A percentile compares a stretch with the other conserved stretches of the same genome.
These are phyloP conservation scores for Clavariopsis aquatica DNA, from an alignment of 495 filamentous ascomycete species.

Conservation along the genomic window DNA sequence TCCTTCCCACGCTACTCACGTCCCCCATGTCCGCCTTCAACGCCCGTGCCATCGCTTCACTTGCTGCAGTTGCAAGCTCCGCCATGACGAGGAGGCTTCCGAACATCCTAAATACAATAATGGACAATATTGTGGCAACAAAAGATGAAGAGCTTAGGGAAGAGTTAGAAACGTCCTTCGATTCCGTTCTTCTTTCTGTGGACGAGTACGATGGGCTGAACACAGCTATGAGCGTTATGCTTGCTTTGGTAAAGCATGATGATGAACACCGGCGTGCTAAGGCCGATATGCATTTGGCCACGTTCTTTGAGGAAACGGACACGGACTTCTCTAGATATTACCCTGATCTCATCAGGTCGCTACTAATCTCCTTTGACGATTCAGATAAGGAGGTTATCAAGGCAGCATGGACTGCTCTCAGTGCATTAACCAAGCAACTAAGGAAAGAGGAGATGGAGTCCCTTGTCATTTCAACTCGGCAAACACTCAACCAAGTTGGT, in stretches of 20 bases:
- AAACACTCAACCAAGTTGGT: constrained; percentile 81
- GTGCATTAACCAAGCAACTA: constrained; percentile 79
- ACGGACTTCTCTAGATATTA: constrained; percentile 93
- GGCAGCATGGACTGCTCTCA: constrained; percentile 87
- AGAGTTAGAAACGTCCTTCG: constrained; percentile 78
- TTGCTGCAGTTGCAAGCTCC: constrained; percentile 83
- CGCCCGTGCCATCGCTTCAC: constrained; percentile 84
- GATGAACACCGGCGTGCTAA: constrained; percentile 80
- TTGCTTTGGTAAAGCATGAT: constrained; percentile 84
- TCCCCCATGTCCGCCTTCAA: constrained; percentile 95
- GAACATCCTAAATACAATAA: constrained; percentile 83
- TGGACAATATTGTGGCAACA: constrained; percentile 82
- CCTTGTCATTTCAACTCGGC: constrained; percentile 81
- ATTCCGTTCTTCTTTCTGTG: constrained; percentile 84
- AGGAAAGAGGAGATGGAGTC: constrained; percentile 99
- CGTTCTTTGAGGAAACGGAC: constrained; percentile 79
- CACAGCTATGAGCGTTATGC: constrained; percentile 87
- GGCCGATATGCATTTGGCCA: constrained; percentile 78
- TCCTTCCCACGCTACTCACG: constrained; percentile 86
- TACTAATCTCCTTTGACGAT: constrained; percentile 92
- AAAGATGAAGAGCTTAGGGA: constrained; percentile 71
- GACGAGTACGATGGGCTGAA: constrained; percentile 97
- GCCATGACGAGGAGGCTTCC: constrained; percentile 89
- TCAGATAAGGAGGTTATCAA: constrained; percentile 82
- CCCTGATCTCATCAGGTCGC: constrained; percentile 83